Evolutionary conservation across 768 basidiomycete species (phyloP), one percentile per base, ranked within the genome.

Genomic region (Collybia mongolica): DNA sequence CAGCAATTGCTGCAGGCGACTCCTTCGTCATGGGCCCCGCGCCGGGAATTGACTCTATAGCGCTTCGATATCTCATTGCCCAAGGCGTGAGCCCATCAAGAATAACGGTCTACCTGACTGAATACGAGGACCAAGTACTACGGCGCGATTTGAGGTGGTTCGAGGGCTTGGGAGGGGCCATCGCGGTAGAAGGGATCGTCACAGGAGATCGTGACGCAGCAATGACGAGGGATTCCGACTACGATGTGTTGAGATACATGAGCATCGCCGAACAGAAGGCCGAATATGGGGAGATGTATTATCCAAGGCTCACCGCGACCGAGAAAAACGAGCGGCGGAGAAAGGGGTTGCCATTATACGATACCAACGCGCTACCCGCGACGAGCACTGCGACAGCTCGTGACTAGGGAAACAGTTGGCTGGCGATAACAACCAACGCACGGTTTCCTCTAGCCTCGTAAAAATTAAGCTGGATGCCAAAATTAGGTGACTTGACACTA

Each of bases 221-320:
- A 11, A 62, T 65, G 63, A 65, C 63, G 11, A 49, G 54, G 23
- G 59, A 59, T 29, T 62, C 60, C 2, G 54, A 64, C 20, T 65
- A 60, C 36, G 65, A 66, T 46, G 53, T 60, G 12, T 29, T 64
- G 36, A 50, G 59, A 41, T 60, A 60, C 32, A 61, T 64, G 62
- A 41, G 57, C 1, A 48, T 60, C 14, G 50, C 59, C 24, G 61
- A 64, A 41, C 62, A 65, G 52, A 54, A 56, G 45, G 52, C 28
- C 3, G 55, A 59, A 17, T 65, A 60, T 45, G 60, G 61, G 14
- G 48, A 39, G 7, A 23, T 49, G 15, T 65, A 63, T 37, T 61
- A 51, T 47, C 55, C 57, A 17, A 48, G 59, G 6, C 40, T 61
- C 18, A 62, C 60, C 37, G 52, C 51, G 9, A 63, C 61, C n/a